Evolutionary conservation across 163 green algal genomes (phyloP).

Genomic region (Chlorella variabilis): DNA sequence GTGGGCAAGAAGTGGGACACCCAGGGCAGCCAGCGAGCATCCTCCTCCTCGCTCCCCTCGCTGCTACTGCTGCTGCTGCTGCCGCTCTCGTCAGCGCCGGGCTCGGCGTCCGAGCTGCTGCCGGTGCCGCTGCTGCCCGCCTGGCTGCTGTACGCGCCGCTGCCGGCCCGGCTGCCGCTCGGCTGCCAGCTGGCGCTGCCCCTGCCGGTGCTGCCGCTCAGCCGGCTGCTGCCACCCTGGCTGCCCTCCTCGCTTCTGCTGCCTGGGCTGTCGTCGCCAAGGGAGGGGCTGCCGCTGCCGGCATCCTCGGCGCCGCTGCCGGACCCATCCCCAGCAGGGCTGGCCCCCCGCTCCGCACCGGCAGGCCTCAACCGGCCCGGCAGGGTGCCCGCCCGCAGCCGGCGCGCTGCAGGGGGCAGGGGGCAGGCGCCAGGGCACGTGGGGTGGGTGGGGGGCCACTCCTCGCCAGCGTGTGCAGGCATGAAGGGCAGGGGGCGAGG

Average conservation of each 20-base stretch:
- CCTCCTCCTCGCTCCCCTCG: not conserved
- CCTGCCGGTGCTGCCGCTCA: not conserved
- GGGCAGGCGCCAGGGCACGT: too few species aligned
- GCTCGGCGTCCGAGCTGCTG: not conserved
- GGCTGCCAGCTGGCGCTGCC: not conserved
- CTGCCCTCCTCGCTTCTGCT: not conserved
- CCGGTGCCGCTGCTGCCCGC: not conserved
- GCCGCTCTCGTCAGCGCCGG: not conserved
- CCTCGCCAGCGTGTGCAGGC: too few species aligned
- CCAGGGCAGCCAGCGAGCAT: constrained; percentile 28
- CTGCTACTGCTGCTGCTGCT: not conserved
- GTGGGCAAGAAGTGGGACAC: constrained; percentile 7
- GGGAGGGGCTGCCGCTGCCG: not conserved
- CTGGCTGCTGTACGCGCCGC: not conserved
- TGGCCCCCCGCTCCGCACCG: too few species aligned
- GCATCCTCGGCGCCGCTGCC: not conserved
- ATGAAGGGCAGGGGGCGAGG: too few species aligned
- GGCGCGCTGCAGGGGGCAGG: constrained; percentile 11
- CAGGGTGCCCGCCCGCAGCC: constrained; percentile 13
- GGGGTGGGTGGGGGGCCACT: too few species aligned
- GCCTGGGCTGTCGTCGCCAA: too few species aligned
- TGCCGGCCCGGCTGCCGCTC: not conserved
- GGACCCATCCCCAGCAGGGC: not conserved
- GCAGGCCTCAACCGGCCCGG: not conserved
- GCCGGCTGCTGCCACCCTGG: not conserved